Conservation (phyloP, 2,329 filamentous ascomycete genomes). For the Nakataea oryzae region DNA sequence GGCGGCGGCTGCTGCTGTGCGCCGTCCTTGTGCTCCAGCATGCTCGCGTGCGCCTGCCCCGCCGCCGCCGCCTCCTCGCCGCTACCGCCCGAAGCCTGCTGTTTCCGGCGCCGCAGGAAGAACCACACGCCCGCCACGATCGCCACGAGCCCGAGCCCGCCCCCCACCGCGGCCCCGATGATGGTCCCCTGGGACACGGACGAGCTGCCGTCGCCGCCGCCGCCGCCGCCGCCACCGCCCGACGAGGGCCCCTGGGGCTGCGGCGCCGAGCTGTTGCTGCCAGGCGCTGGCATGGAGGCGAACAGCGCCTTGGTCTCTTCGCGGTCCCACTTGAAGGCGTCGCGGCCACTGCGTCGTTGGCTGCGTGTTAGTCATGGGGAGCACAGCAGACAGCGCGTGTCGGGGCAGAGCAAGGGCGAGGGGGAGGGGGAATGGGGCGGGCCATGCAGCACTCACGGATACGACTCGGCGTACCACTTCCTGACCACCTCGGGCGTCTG, state of each 20-base stretch:
- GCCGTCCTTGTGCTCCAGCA: background rate
- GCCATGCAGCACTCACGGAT: conserved; percentile 14
- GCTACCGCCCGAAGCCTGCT: background rate
- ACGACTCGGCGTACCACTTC: conserved; percentile 18
- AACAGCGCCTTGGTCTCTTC: conserved; percentile 15
- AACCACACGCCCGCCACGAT: background rate
- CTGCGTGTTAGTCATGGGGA: background rate
- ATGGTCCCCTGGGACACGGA: background rate
- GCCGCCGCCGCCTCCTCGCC: background rate
- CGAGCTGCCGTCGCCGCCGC: too few relatives aligned
- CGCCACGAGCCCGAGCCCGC: background rate
- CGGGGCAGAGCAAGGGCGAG: background rate
- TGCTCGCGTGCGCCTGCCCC: background rate
- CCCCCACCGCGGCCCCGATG: background rate
- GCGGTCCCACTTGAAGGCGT: conserved; percentile 15
- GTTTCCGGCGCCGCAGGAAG: background rate
- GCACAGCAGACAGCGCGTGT: too few relatives aligned
- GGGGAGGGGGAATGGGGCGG: too few relatives aligned
- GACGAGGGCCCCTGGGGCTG: too few relatives aligned
- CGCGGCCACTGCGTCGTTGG: background rate
- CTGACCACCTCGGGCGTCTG: conserved; percentile 11
- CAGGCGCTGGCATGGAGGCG: background rate
- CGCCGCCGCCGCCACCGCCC: too few relatives aligned
- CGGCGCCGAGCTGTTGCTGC: background rate
- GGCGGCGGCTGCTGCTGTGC: too few relatives aligned